phyloP scores from a whole-genome alignment of 2,329 filamentous ascomycete species.

The Diaporthe ampelina region DNA sequence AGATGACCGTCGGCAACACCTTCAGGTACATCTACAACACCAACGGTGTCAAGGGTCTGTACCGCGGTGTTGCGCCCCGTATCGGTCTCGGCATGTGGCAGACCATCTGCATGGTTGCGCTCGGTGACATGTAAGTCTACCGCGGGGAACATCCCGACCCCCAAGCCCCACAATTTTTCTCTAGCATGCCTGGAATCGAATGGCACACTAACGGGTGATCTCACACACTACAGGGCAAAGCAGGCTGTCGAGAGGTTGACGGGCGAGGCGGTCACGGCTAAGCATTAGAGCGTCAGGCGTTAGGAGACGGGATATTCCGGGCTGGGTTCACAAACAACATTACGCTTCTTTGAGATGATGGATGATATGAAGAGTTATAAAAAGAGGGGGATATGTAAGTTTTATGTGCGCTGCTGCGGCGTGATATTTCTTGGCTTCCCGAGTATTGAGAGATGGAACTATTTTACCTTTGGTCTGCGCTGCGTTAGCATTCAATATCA shows the following conservation, averaged over 20 bases:
- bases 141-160: conserved; percentile 33
- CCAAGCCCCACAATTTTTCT: conserved; percentile 34
- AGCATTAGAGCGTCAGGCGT: conserved; percentile 70
- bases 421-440: not conserved
- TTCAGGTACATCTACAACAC: conserved; percentile 88
- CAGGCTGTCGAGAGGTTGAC: conserved; percentile 76
- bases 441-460: not conserved
- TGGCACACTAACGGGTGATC: conserved; percentile 33
- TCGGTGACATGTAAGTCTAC: conserved; percentile 92
- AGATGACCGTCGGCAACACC: conserved; percentile 94
- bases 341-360: conserved; percentile 5
- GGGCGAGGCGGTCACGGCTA: conserved; percentile 74
- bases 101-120: conserved; percentile 99
- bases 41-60: conserved; percentile 92
- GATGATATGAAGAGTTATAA: not conserved
- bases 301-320: not conserved
- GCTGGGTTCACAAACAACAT: conserved; percentile 1
- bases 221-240: conserved; percentile 67
- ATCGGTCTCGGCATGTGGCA: conserved; percentile 98
- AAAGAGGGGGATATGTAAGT: not conserved
- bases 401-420: not conserved
- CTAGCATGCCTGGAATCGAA: not conserved
- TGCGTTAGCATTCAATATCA: conserved; percentile 23
- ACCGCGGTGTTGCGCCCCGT: conserved; percentile 94
- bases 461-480: not conserved